Evolutionary conservation across 352 stramenopile species (phyloP).

Genomic region (Globisporangium mamillatum): DNA sequence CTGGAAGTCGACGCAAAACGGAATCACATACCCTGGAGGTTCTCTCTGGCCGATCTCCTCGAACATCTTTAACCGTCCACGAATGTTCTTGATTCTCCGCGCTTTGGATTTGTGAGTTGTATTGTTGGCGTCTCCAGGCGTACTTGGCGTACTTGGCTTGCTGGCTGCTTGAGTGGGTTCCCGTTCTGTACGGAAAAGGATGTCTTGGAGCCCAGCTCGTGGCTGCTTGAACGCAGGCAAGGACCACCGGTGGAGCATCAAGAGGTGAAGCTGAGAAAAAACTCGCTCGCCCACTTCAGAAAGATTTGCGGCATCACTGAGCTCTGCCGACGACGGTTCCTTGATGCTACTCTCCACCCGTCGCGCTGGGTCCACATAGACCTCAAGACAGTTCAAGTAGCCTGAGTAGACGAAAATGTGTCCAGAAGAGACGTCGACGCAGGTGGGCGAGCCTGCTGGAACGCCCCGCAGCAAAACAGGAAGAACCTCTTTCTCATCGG

Average conservation of each 20-base stretch:
- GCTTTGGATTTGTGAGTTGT: slow-evolving; percentile 36
- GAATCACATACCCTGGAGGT: slow-evolving; percentile 50
- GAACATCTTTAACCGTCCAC: slow-evolving; percentile 37
- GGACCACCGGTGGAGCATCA: slow-evolving; percentile 38
- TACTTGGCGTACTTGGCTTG: slow-evolving; percentile 10
- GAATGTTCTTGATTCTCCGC: slow-evolving; percentile 63
- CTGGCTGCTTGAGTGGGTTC: slow-evolving; percentile 17
- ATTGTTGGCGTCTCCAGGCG: slow-evolving; percentile 1
- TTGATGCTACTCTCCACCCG: neutral
- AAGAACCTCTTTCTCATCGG: slow-evolving; percentile 20
- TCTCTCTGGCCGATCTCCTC: slow-evolving; percentile 33
- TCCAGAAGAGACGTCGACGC: slow-evolving; percentile 38
- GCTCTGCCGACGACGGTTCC: neutral
- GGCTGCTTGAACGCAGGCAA: slow-evolving; percentile 46
- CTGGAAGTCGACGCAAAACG: slow-evolving; percentile 62
- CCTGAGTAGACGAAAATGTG: slow-evolving; percentile 66
- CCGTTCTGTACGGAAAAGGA: slow-evolving; percentile 38
- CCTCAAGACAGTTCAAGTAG: slow-evolving; percentile 68
- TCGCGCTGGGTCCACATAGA: slow-evolving; percentile 33
- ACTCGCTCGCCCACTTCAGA: slow-evolving; percentile 28
- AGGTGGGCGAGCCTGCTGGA: slow-evolving; percentile 61
- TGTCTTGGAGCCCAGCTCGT: slow-evolving; percentile 44
- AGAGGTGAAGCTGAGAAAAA: slow-evolving; percentile 29
- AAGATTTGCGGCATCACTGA: slow-evolving; percentile 18
- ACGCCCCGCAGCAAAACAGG: slow-evolving; percentile 54